A percentile compares a stretch with the other conserved stretches of the same genome.
These are phyloP conservation scores for Pseudogymnoascus verrucosus DNA, from an alignment of 2,329 filamentous ascomycete genomes.

Conservation along the genomic window DNA sequence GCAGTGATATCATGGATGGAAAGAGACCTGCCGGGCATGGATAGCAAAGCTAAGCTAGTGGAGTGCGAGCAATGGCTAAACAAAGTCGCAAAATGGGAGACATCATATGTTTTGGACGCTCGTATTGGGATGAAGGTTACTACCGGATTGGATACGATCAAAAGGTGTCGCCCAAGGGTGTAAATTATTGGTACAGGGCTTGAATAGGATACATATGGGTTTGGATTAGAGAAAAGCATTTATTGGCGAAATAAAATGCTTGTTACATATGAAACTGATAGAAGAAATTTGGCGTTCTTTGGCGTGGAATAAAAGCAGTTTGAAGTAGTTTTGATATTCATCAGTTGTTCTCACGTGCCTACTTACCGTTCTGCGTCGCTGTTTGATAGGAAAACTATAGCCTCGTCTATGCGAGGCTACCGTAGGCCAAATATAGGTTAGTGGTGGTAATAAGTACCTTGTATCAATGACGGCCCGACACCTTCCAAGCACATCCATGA, in stretches of 20 bases:
- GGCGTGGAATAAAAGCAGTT: not conserved
- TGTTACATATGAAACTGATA: not conserved
- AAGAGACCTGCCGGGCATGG: constrained; percentile 26
- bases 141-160: constrained; percentile 58
- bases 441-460: not conserved
- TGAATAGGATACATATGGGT: not conserved
- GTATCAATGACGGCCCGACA: constrained; percentile 2
- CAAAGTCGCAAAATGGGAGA: constrained; percentile 64
- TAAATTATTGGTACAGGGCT: not conserved
- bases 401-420: not conserved
- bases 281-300: not conserved
- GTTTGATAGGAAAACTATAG: not conserved
- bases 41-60: constrained; percentile 39
- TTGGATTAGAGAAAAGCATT: constrained; percentile 5
- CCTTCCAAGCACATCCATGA: not conserved
- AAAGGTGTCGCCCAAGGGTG: constrained; percentile 13
- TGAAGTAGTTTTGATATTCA: not conserved
- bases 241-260: not conserved
- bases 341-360: not conserved
- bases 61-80: constrained; percentile 59
- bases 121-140: constrained; percentile 67
- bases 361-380: not conserved
- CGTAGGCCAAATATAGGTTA: not conserved
- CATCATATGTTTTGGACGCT: constrained; percentile 63
- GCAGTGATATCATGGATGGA: constrained; percentile 75